Evolutionary conservation across 352 stramenopile genomes (phyloP).

Genomic region (Globisporangium echinulatum): DNA sequence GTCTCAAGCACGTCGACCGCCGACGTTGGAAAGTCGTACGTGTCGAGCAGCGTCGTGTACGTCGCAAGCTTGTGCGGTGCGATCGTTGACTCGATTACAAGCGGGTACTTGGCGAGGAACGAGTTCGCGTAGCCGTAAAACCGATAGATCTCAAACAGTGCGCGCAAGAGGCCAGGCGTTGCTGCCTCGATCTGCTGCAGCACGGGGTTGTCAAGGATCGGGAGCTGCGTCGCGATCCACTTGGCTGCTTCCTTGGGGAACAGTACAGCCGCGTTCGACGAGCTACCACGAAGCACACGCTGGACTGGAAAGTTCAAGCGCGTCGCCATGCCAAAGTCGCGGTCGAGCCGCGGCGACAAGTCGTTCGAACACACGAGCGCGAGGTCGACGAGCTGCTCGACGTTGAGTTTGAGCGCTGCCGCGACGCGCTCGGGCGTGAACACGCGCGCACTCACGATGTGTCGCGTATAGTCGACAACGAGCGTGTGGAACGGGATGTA

Average conservation of each 20-base stretch:
- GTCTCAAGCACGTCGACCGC: constrained; percentile 65
- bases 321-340: constrained; percentile 46
- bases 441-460: constrained; percentile 52
- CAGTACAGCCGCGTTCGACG: constrained; percentile 18
- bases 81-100: constrained; percentile 22
- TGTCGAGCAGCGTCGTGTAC: constrained; percentile 58
- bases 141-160: constrained; percentile 66
- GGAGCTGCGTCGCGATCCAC: constrained; percentile 47
- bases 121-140: constrained; percentile 58
- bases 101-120: constrained; percentile 46
- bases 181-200: constrained; percentile 36
- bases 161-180: constrained; percentile 34
- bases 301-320: constrained; percentile 51
- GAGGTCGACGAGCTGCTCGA: constrained; percentile 77
- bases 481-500: constrained; percentile 79
- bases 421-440: constrained; percentile 68
- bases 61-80: constrained; percentile 39
- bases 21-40: constrained; percentile 42
- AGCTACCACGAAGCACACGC: constrained; percentile 17
- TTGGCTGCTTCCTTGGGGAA: constrained; percentile 37
- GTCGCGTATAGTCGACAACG: constrained; percentile 17
- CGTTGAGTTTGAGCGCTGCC: constrained; percentile 40
- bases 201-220: constrained; percentile 55
- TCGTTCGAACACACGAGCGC: constrained; percentile 87
- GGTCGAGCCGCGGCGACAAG: constrained; percentile 64